Percentiles rank a stretch among this genome's conserved stretches.
Evolutionary conservation across 345 rosid genomes (phyloP).

Genomic region (Aquilaria malaccensis): DNA sequence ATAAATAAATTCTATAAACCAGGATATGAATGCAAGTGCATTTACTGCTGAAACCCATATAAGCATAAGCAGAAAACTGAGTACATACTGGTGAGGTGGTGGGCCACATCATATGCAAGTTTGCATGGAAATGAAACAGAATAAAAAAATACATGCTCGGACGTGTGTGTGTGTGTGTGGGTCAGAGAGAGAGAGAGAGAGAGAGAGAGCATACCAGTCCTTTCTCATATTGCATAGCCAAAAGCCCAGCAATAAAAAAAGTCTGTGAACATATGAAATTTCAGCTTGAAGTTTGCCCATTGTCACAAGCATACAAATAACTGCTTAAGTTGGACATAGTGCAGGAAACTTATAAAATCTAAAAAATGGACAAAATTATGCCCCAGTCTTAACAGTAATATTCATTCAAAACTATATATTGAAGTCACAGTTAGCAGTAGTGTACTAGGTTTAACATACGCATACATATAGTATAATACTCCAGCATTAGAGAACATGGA

Average conservation of each 20-base stretch:
- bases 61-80: too few relatives aligned
- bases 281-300: not conserved
- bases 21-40: too few relatives aligned
- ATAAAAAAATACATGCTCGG: not conserved
- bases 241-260: conserved; percentile 92
- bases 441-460: too few relatives aligned
- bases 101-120: not conserved
- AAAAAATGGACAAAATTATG: not conserved
- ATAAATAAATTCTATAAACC: too few relatives aligned
- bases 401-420: too few relatives aligned
- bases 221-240: conserved; percentile 98
- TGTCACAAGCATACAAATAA: too few relatives aligned
- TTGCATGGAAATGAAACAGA: not conserved
- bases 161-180: not conserved
- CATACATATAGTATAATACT: too few relatives aligned
- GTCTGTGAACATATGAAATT: conserved; percentile 50
- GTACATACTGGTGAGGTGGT: too few relatives aligned
- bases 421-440: too few relatives aligned
- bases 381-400: too few relatives aligned
- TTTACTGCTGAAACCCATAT: too few relatives aligned
- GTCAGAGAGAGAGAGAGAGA: conserved; percentile 14
- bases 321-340: not conserved
- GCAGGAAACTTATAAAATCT: not conserved
- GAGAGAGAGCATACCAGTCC: conserved; percentile 62
- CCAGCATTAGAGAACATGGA: too few relatives aligned